These are phyloP conservation scores for Mariannaea elegans DNA, from an alignment of 2,329 filamentous ascomycete species.

Conservation along the genomic window DNA sequence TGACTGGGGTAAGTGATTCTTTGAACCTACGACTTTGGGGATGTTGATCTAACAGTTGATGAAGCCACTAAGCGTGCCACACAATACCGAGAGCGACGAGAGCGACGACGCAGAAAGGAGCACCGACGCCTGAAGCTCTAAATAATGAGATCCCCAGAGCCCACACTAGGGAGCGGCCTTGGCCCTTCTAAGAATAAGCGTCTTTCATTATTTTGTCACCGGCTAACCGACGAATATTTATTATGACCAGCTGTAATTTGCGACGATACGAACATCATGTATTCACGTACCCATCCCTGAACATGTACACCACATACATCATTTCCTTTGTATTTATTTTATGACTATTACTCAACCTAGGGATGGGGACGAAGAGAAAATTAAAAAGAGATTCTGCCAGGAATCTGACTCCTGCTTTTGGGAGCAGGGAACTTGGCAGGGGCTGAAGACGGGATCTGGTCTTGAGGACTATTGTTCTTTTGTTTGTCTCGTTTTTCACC, in stretches of 20 bases:
- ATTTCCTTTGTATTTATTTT: conserved; percentile 12
- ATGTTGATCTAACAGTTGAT: neutral
- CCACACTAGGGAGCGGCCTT: conserved; percentile 18
- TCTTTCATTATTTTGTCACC: conserved; percentile 8
- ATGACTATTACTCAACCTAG: conserved; percentile 18
- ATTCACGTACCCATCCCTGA: conserved; percentile 29
- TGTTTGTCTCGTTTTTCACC: neutral
- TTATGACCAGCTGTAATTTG: conserved; percentile 29
- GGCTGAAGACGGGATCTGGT: neutral
- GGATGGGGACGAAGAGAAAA: neutral
- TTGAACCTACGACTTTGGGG: neutral
- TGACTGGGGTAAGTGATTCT: conserved; percentile 51
- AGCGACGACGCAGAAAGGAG: conserved; percentile 50
- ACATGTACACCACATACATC: conserved; percentile 1
- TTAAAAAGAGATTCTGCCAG: neutral
- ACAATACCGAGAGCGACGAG: conserved; percentile 49
- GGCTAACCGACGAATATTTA: conserved; percentile 14
- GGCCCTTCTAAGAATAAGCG: conserved; percentile 23
- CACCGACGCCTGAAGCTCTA: conserved; percentile 48
- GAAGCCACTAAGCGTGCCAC: conserved; percentile 47
- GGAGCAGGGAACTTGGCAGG: neutral
- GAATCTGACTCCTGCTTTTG: neutral
- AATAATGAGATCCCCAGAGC: conserved; percentile 11
- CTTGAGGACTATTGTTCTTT: neutral
- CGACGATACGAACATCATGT: conserved; percentile 39